phyloP scores from a whole-genome alignment of 805 yeast genomes.

The Candida awuae region DNA sequence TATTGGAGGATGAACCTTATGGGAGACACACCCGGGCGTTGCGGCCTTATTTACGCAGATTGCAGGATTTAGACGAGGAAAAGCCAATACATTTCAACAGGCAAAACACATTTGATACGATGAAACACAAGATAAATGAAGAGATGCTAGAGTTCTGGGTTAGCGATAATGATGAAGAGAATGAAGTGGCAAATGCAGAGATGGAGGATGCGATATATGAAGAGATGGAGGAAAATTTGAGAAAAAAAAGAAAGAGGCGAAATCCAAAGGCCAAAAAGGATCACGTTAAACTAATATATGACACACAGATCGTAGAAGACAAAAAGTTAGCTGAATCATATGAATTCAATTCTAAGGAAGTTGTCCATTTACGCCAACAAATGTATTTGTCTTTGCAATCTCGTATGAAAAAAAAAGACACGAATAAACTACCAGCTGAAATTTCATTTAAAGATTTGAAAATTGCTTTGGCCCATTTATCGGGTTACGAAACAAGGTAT shows the following conservation, averaged over 20 bases:
- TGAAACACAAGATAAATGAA: conserved; percentile 15
- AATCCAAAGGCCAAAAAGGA: not conserved
- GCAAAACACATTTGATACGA: conserved; percentile 8
- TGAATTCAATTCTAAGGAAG: conserved; percentile 1
- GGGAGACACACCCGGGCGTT: conserved; percentile 3
- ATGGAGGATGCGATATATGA: not conserved
- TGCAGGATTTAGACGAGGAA: conserved; percentile 4
- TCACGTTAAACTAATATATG: not conserved
- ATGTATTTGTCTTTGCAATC: conserved; percentile 7
- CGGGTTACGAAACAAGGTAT: not conserved
- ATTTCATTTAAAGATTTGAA: not conserved
- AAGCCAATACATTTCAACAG: conserved; percentile 9
- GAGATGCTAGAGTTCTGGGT: conserved; percentile 20
- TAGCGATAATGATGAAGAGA: conserved; percentile 7
- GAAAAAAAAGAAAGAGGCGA: not conserved
- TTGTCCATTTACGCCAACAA: conserved; percentile 6
- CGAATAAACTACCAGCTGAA: not conserved
- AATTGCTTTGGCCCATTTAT: not conserved
- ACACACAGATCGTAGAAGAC: not conserved
- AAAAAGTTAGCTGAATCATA: not conserved
- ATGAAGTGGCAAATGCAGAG: not conserved
- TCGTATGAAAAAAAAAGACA: not conserved
- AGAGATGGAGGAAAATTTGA: not conserved
- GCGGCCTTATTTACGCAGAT: conserved; percentile 5
- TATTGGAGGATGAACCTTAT: not conserved